Evolutionary conservation across 129 eudicot species (phyloP).

Genomic region (Pittosporum tobira): DNA sequence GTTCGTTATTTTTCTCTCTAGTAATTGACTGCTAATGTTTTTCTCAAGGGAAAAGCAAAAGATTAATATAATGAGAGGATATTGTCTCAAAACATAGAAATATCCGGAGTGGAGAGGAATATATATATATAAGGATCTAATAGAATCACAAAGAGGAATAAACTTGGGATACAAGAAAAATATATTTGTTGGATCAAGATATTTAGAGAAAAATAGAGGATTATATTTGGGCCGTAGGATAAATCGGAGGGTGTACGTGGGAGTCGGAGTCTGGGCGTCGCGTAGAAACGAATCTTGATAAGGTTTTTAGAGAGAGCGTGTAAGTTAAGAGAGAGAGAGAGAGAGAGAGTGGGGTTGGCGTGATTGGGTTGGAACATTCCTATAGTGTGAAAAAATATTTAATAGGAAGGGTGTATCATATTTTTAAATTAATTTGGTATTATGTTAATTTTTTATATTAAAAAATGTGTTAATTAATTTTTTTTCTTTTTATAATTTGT

Average conservation of each 20-base stretch:
- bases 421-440: too few species aligned
- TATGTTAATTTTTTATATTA: too few species aligned
- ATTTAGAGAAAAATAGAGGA: conserved; percentile 16
- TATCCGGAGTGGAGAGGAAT: conserved; percentile 50
- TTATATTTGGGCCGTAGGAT: background rate
- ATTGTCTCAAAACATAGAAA: conserved; percentile 27
- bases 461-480: too few species aligned
- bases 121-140: conserved; percentile 72
- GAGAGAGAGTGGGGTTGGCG: conserved; percentile 27
- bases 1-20: background rate
- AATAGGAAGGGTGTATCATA: conserved; percentile 17
- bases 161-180: conserved; percentile 44
- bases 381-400: conserved; percentile 25
- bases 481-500: too few species aligned
- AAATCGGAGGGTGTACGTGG: conserved; percentile 19
- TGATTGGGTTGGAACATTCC: conserved; percentile 47
- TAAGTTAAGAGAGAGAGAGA: conserved; percentile 1
- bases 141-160: conserved; percentile 61
- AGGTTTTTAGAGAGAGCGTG: conserved; percentile 24
- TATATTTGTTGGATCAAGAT: conserved; percentile 7
- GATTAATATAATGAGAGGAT: conserved; percentile 17
- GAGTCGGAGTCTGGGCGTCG: conserved; percentile 78
- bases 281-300: conserved; percentile 62
- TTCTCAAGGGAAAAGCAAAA: background rate
- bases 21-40: background rate